These are phyloP conservation scores for Hamamelis virginiana DNA, from an alignment of 164 flowering plant genomes.

Conservation along the genomic window DNA sequence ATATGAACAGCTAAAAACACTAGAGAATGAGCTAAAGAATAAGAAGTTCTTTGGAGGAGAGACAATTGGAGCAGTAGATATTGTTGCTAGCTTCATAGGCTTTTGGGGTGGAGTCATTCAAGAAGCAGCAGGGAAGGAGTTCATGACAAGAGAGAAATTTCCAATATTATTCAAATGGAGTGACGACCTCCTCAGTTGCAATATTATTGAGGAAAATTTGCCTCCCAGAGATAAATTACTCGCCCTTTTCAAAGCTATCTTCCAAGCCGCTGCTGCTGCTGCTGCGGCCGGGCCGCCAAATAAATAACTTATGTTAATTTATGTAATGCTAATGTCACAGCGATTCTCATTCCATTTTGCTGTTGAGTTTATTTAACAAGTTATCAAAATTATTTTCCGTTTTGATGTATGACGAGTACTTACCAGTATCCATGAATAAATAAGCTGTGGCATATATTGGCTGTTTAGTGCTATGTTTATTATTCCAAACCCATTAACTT, in stretches of 20 bases:
- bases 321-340: too few relatives aligned
- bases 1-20: conserved; percentile 18
- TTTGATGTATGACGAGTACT: too few relatives aligned
- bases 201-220: conserved; percentile 31
- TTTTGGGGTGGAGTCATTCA: conserved; percentile 26
- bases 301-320: too few relatives aligned
- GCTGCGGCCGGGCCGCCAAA: too few relatives aligned
- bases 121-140: conserved; percentile 25
- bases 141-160: conserved; percentile 35
- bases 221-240: conserved; percentile 32
- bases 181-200: conserved; percentile 17
- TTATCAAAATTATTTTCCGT: too few relatives aligned
- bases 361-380: too few relatives aligned
- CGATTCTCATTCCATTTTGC: too few relatives aligned
- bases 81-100: conserved; percentile 29
- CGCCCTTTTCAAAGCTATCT: conserved; percentile 8
- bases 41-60: conserved; percentile 59
- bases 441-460: too few relatives aligned
- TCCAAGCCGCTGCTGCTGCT: background rate
- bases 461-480: too few relatives aligned
- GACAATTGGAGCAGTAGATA: conserved; percentile 36
- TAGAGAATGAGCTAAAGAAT: conserved; percentile 38
- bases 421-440: too few relatives aligned
- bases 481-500: too few relatives aligned
- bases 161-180: conserved; percentile 40